phyloP scores from a whole-genome alignment of 192 early-diverging fungal species.

The Coemansia sp. region DNA sequence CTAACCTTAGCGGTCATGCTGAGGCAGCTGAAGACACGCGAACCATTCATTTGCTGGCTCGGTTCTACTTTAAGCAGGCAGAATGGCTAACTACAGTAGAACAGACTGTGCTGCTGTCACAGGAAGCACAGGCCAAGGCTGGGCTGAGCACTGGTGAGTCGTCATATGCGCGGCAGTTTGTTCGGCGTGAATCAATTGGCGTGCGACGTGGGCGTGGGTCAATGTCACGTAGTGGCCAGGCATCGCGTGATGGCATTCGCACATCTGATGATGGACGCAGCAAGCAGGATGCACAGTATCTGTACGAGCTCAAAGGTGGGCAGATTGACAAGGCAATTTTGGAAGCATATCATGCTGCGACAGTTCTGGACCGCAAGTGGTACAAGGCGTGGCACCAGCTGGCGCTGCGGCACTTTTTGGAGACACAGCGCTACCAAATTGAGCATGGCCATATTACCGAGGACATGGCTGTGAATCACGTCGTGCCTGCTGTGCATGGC shows the following conservation, averaged over 20 bases:
- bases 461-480: conserved; percentile 60
- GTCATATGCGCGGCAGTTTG: not conserved
- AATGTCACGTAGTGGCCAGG: not conserved
- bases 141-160: not conserved
- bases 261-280: conserved; percentile 6
- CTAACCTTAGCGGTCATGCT: not conserved
- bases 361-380: conserved; percentile 88
- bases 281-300: conserved; percentile 19
- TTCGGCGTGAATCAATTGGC: not conserved
- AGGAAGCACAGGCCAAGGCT: conserved; percentile 28
- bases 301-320: conserved; percentile 34
- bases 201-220: not conserved
- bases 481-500: conserved; percentile 86
- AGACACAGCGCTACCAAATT: conserved; percentile 78
- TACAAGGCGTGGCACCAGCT: conserved; percentile 99
- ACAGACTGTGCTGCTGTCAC: conserved; percentile 21
- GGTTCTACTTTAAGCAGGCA: conserved; percentile 91
- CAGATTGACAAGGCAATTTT: conserved; percentile 64
- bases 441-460: conserved; percentile 60
- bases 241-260: not conserved
- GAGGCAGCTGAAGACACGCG: conserved; percentile 16
- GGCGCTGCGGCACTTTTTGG: conserved; percentile 87
- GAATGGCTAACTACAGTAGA: conserved; percentile 79
- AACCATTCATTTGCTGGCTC: conserved; percentile 58
- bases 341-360: conserved; percentile 81